Evolutionary conservation across 1,139 yeast genomes (phyloP), one percentile per base, ranked within the genome.

Genomic region (Lodderomyces oxycetoniae): DNA sequence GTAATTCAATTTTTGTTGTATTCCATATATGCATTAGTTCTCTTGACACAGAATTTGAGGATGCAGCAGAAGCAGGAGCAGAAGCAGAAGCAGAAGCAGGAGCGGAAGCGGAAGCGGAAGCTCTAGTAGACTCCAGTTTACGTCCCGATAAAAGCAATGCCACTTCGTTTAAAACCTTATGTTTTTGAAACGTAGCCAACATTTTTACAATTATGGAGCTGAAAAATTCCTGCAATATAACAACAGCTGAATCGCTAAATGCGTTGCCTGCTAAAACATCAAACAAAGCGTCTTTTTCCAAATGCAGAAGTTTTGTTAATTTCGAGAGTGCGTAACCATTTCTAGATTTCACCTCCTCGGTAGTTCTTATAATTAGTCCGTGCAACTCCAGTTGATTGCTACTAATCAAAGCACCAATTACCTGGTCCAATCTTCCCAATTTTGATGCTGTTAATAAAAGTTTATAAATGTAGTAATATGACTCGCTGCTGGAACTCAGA

Each of bases 141-240:
- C 3, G 33, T 32, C 26, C 46, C 47, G 6, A 7, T 10, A 52
- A 36, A 21, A 53, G 47, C 31, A 57, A 50, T 3, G 72, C 71
- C 8, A 80, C 71, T 42, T 78, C 87, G 41, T 66, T 64, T 2
- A 87, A 67, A 1, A 81, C 78, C 33, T 82, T 67, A 50, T 85
- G 89, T 23, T 76, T 74, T 57, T 86, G 94, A 17, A 86, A 56
- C 5, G 84, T 78, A 14, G 78, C 70, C 35, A 82, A 59, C 36
- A 77, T 58, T 50, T 77, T 80, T 17, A 76, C 63, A 47, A 83
- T 86, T 7, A 85, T 64, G 2, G 77, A 68, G 53, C 85, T 77
- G 46, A 84, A 83, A 32, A 86, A 64, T 45, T 84, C 89, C 45
- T 79, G 77, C 28, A 86, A 61, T 0, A 85, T 67, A 1, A 72